Evolutionary conservation across 768 basidiomycete species (phyloP).

Genomic region (Boletus rubescentipes): DNA sequence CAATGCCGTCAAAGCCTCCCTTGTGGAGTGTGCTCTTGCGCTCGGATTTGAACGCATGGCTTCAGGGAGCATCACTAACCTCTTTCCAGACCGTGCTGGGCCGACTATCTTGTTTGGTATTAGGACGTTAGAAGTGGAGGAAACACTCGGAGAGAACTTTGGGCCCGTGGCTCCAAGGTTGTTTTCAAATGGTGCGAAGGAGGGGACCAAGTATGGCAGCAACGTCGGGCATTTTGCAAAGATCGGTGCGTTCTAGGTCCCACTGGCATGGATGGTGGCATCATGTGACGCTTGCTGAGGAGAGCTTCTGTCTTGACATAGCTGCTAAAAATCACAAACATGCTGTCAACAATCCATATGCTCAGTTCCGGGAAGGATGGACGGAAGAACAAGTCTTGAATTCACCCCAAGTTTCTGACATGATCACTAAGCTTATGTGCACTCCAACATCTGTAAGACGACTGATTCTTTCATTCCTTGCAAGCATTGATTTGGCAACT

Average conservation of each 20-base stretch:
- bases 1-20: slow-evolving; percentile 62
- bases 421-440: slow-evolving; percentile 80
- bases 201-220: slow-evolving; percentile 70
- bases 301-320: slow-evolving; percentile 19
- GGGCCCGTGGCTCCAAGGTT: slow-evolving; percentile 69
- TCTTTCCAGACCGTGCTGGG: slow-evolving; percentile 49
- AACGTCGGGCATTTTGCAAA: slow-evolving; percentile 63
- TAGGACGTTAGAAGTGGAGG: slow-evolving; percentile 48
- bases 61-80: slow-evolving; percentile 65
- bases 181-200: slow-evolving; percentile 68
- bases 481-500: neutral
- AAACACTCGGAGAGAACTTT: slow-evolving; percentile 49
- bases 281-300: neutral
- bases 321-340: slow-evolving; percentile 83
- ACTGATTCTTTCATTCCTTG: neutral
- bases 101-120: slow-evolving; percentile 46
- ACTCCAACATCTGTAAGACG: slow-evolving; percentile 74
- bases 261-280: neutral
- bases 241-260: slow-evolving; percentile 52
- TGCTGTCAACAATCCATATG: slow-evolving; percentile 76
- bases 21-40: slow-evolving; percentile 70
- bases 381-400: slow-evolving; percentile 64
- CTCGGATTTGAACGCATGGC: slow-evolving; percentile 84
- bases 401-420: slow-evolving; percentile 62
- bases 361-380: slow-evolving; percentile 79